phyloP scores from a whole-genome alignment of 2,329 filamentous ascomycete genomes.

The Amauroascus verrucosus region DNA sequence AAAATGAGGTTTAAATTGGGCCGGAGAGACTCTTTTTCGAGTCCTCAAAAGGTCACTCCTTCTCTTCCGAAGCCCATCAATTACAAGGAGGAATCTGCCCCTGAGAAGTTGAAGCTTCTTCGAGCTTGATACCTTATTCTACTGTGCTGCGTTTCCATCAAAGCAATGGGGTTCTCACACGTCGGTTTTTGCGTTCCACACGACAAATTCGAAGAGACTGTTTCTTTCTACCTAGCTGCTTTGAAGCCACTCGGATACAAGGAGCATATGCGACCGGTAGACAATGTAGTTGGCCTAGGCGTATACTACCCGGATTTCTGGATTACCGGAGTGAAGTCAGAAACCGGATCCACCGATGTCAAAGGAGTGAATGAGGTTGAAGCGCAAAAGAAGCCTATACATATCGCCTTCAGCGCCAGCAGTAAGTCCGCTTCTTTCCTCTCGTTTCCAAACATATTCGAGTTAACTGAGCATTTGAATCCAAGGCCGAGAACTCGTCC shows the following conservation, averaged over 20 bases:
- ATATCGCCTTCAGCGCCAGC: slow-evolving; percentile 22
- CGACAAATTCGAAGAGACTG: slow-evolving; percentile 23
- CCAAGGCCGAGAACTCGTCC: slow-evolving; percentile 35
- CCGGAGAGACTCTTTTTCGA: no score
- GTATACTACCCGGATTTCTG: slow-evolving; percentile 25
- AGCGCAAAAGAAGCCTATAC: slow-evolving; percentile 14
- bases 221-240: slow-evolving; percentile 24
- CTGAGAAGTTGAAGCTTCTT: no score
- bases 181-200: slow-evolving; percentile 21
- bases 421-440: slow-evolving; percentile 16
- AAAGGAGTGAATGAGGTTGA: slow-evolving; percentile 2
- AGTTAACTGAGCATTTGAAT: background rate
- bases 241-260: slow-evolving; percentile 25
- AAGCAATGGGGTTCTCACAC: slow-evolving; percentile 31
- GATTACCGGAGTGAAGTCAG: slow-evolving; percentile 18
- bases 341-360: slow-evolving; percentile 4
- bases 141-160: no score
- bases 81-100: no score
- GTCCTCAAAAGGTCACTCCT: no score
- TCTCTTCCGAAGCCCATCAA: no score
- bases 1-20: no score
- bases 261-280: slow-evolving; percentile 22
- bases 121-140: no score
- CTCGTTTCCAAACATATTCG: background rate
- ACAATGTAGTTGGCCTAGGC: slow-evolving; percentile 24